A percentile compares a stretch with the other conserved stretches of the same genome.
These are phyloP conservation scores for Porpolomopsis calyptriformis DNA, from an alignment of 768 basidiomycete species.

Conservation along the genomic window DNA sequence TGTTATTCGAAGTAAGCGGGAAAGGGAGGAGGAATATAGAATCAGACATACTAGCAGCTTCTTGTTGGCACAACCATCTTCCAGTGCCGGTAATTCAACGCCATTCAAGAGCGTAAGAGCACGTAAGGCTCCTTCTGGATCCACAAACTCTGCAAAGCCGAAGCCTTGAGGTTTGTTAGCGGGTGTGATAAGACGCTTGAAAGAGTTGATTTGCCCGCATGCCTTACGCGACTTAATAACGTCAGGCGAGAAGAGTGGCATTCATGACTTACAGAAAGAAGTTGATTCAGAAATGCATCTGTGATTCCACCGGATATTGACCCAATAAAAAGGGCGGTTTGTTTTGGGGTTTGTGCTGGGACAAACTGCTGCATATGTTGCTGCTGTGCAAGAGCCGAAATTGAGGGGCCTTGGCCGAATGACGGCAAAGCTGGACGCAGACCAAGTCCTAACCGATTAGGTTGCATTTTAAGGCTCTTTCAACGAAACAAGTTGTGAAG, in stretches of 20 bases:
- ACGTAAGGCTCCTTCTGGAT: constrained; percentile 82
- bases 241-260: not conserved
- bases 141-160: constrained; percentile 93
- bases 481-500: too few relatives aligned
- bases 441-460: constrained; percentile 78
- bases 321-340: constrained; percentile 79
- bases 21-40: constrained; percentile 29
- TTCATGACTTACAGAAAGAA: constrained; percentile 53
- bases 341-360: constrained; percentile 58
- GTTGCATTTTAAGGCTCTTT: constrained; percentile 69
- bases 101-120: constrained; percentile 42
- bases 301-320: constrained; percentile 91
- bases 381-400: constrained; percentile 83
- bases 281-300: constrained; percentile 66
- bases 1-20: constrained; percentile 37
- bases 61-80: constrained; percentile 43
- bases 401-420: constrained; percentile 86
- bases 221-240: constrained; percentile 38
- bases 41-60: constrained; percentile 49
- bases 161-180: constrained; percentile 93
- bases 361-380: constrained; percentile 51
- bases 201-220: constrained; percentile 79
- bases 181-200: constrained; percentile 88
- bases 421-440: constrained; percentile 80
- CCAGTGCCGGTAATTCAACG: constrained; percentile 43